Conservation (phyloP, 2,329 filamentous ascomycete species). For the Calonectria multiphialidica region DNA sequence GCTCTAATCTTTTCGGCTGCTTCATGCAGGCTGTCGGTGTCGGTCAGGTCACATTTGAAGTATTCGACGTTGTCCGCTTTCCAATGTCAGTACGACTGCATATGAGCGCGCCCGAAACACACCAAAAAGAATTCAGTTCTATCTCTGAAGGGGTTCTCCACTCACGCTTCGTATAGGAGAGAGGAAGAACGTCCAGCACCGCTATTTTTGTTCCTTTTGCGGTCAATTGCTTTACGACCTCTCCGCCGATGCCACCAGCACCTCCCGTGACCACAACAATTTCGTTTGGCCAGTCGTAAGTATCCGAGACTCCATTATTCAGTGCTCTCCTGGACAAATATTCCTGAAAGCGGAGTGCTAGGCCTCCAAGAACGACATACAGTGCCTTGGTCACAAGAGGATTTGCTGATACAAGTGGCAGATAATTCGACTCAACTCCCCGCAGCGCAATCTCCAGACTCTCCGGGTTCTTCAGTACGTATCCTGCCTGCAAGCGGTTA, state of each 20-base stretch:
- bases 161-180: background rate
- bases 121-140: background rate
- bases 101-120: too few relatives aligned
- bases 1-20: background rate
- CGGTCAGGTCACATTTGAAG: background rate
- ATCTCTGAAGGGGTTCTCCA: too few relatives aligned
- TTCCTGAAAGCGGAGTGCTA: background rate
- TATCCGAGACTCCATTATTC: background rate
- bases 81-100: background rate
- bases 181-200: background rate
- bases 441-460: background rate
- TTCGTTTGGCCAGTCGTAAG: background rate
- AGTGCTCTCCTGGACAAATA: background rate
- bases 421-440: background rate
- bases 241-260: background rate
- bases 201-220: background rate
- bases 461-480: background rate
- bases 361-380: background rate
- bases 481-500: background rate
- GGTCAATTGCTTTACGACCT: background rate
- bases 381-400: background rate
- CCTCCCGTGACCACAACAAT: background rate
- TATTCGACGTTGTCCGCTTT: background rate
- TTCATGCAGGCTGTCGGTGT: background rate
- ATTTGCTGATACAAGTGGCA: background rate